Percentiles rank a stretch among this genome's conserved stretches.
Conservation (phyloP, 305 asterid species). For the Solanum hybrid region DNA sequence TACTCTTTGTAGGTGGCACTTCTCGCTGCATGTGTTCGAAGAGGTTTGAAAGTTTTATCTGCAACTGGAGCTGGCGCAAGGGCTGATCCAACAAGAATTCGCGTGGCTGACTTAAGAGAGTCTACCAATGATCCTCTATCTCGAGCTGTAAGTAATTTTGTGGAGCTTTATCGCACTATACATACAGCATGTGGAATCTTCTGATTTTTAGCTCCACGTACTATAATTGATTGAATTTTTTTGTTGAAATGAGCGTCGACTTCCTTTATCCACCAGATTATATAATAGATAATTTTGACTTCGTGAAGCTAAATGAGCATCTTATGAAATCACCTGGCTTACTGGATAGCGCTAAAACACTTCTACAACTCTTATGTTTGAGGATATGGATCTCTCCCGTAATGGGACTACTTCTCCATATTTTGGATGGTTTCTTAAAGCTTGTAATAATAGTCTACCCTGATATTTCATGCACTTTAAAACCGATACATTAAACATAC, state of each 20-base stretch:
- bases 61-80: conserved; percentile 99
- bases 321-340: neutral
- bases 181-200: neutral
- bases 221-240: neutral
- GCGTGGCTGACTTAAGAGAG: conserved; percentile 92
- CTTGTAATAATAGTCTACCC: neutral
- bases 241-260: neutral
- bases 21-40: conserved; percentile 86
- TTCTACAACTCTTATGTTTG: neutral
- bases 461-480: neutral
- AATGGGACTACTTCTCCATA: neutral
- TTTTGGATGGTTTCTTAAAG: neutral
- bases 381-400: neutral
- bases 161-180: conserved; percentile 2
- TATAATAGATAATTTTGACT: neutral
- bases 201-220: neutral
- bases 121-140: conserved; percentile 92
- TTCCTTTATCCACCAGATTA: neutral
- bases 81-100: conserved; percentile 94
- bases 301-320: neutral
- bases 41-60: conserved; percentile 87
- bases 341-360: neutral
- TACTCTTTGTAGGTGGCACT: conserved; percentile 65
- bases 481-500: neutral
- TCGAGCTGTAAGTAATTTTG: conserved; percentile 54